A percentile compares a stretch with the other conserved stretches of the same genome.
Evolutionary conservation across 768 basidiomycete genomes (phyloP).

Genomic region (Mycena latifolia): DNA sequence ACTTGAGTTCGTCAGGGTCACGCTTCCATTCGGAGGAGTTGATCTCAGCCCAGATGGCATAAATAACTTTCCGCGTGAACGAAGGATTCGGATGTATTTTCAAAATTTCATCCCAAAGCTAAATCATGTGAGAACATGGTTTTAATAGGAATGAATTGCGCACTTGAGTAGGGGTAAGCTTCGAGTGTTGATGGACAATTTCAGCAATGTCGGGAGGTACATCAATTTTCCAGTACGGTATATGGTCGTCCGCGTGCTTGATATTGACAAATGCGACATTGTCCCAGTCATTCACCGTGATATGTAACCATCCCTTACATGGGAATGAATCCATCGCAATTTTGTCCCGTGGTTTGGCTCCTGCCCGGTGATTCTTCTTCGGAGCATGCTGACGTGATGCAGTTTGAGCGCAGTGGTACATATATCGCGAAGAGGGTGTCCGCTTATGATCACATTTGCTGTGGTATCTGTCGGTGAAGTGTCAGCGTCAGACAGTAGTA

Average conservation of each 20-base stretch:
- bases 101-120: constrained; percentile 14
- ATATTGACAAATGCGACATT: background rate
- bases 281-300: background rate
- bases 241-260: background rate
- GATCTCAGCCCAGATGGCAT: background rate
- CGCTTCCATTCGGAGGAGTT: background rate
- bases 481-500: background rate
- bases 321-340: constrained; percentile 1
- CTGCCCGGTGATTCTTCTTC: constrained; percentile 4
- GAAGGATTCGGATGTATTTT: background rate
- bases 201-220: background rate
- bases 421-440: background rate
- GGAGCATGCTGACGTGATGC: background rate
- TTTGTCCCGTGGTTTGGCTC: constrained; percentile 7
- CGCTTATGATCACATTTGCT: constrained; percentile 4
- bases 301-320: constrained; percentile 12
- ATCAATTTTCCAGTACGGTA: background rate
- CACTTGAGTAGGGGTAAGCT: too few relatives aligned
- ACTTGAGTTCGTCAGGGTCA: background rate
- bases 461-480: background rate
- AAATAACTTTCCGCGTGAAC: background rate
- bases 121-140: background rate
- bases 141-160: background rate
- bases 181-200: too few relatives aligned
- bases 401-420: constrained; percentile 18